Evolutionary conservation across 768 basidiomycete species (phyloP).

Genomic region (Boletus eberwhitei): DNA sequence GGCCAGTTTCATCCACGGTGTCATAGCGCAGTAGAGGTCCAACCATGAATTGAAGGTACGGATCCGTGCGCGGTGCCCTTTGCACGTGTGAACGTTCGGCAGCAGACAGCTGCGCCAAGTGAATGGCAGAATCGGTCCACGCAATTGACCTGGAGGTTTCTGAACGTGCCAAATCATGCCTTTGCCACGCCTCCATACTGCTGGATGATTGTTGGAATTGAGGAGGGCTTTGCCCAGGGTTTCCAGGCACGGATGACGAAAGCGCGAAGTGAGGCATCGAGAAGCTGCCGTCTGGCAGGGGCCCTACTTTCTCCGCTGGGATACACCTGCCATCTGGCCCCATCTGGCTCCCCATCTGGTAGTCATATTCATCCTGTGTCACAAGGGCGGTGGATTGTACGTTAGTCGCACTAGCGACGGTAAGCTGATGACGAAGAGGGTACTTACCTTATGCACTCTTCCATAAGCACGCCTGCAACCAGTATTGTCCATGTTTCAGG

Average conservation of each 20-base stretch:
- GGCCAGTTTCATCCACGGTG: conserved; percentile 69
- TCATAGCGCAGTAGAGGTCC: conserved; percentile 90
- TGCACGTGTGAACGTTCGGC: conserved; percentile 63
- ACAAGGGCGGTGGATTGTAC: conserved; percentile 15
- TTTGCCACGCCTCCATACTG: conserved; percentile 19
- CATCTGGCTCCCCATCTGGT: conserved; percentile 30
- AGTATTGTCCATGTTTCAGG: conserved; percentile 58
- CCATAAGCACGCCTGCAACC: conserved; percentile 69
- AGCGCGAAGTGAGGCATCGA: conserved; percentile 35
- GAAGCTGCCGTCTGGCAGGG: conserved; percentile 54
- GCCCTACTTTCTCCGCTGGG: conserved; percentile 56
- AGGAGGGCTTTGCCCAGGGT: conserved; percentile 36
- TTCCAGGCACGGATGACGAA: conserved; percentile 29
- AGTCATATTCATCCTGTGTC: conserved; percentile 30
- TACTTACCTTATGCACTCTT: conserved; percentile 52
- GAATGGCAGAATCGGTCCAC: conserved; percentile 18
- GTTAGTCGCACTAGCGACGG: background rate
- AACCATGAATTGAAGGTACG: conserved; percentile 87
- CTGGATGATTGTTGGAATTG: conserved; percentile 6
- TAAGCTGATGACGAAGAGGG: background rate
- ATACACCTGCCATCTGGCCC: conserved; percentile 49
- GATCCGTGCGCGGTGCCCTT: conserved; percentile 65
- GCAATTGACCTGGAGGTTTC: conserved; percentile 1
- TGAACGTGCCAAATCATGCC: conserved; percentile 27
- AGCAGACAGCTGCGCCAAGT: conserved; percentile 51